Percentiles rank a stretch among this genome's conserved stretches.
Evolutionary conservation across 1,284 basidiomycete species (phyloP).

Genomic region (Ustilago lituana): DNA sequence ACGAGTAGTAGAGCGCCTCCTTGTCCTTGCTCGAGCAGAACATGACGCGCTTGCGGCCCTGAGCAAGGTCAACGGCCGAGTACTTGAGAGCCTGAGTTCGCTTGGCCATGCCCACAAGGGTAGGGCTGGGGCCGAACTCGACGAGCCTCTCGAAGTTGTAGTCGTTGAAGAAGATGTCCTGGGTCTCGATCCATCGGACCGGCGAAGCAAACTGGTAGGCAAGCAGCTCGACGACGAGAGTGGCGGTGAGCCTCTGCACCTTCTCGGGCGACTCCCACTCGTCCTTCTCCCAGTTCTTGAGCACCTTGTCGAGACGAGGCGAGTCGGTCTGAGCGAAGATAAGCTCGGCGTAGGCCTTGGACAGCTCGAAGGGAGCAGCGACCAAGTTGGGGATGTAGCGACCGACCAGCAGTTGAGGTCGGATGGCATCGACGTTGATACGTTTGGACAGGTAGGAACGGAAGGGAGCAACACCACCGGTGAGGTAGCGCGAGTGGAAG

Average conservation of each 20-base stretch:
- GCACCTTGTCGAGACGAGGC: slow-evolving; percentile 88
- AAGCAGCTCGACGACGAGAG: slow-evolving; percentile 92
- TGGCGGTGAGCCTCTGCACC: slow-evolving; percentile 90
- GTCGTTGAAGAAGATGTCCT: slow-evolving; percentile 87
- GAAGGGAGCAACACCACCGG: slow-evolving; percentile 97
- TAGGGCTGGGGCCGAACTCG: slow-evolving; percentile 95
- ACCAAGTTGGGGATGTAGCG: slow-evolving; percentile 95
- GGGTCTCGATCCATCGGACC: slow-evolving; percentile 98
- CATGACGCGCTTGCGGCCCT: slow-evolving; percentile 81
- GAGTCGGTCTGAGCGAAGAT: slow-evolving; percentile 75
- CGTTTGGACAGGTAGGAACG: slow-evolving; percentile 95
- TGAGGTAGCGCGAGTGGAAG: slow-evolving; percentile 95
- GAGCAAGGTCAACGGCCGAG: slow-evolving; percentile 86
- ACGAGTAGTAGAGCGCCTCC: slow-evolving; percentile 97
- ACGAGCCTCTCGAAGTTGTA: slow-evolving; percentile 92
- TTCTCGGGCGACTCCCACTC: slow-evolving; percentile 83
- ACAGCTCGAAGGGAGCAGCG: slow-evolving; percentile 90
- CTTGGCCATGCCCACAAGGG: slow-evolving; percentile 93
- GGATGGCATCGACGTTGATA: slow-evolving; percentile 78
- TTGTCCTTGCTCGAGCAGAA: slow-evolving; percentile 93
- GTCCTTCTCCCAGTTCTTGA: slow-evolving; percentile 92
- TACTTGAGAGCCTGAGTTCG: slow-evolving; percentile 96
- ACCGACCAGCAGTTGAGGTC: slow-evolving; percentile 79
- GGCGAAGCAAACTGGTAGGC: slow-evolving; percentile 83
- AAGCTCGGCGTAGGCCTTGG: slow-evolving; percentile 88